Conservation (phyloP, 1,139 yeast genomes). For the Nadsonia starkeyi-henricii region DNA sequence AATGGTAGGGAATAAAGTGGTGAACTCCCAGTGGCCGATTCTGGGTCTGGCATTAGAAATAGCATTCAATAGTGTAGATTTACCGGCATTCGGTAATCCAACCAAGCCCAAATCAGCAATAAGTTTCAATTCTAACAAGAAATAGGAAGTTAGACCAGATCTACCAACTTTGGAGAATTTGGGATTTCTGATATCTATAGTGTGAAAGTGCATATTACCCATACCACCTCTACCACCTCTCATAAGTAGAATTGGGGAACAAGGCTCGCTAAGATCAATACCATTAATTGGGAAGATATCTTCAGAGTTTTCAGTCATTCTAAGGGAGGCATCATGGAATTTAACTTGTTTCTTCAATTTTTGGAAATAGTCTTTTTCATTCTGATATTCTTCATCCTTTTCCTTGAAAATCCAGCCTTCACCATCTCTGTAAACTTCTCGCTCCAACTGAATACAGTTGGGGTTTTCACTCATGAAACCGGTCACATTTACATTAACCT, state of each 20-base stretch:
- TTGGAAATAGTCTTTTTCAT: conserved; percentile 43
- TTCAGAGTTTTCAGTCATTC: conserved; percentile 41
- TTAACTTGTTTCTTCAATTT: conserved; percentile 49
- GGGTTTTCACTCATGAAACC: conserved; percentile 7
- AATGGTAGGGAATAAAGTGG: conserved; percentile 81
- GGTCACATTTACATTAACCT: conserved; percentile 6
- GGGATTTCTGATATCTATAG: conserved; percentile 76
- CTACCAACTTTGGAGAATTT: conserved; percentile 76
- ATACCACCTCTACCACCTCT: conserved; percentile 89
- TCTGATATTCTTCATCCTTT: conserved; percentile 59
- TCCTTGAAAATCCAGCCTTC: conserved; percentile 77
- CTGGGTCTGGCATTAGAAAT: conserved; percentile 82
- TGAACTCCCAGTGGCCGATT: conserved; percentile 95
- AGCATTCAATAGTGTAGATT: conserved; percentile 76
- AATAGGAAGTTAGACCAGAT: conserved; percentile 47
- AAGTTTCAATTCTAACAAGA: conserved; percentile 69
- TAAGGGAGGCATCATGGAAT: conserved; percentile 47
- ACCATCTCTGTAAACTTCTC: conserved; percentile 50
- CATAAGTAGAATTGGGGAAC: conserved; percentile 52
- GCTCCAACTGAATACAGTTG: conserved; percentile 31
- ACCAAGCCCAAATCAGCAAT: conserved; percentile 89
- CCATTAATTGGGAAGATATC: conserved; percentile 75
- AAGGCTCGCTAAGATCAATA: conserved; percentile 53
- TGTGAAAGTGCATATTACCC: conserved; percentile 90
- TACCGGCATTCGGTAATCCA: conserved; percentile 94